These are phyloP conservation scores for Gaeumannomyces tritici DNA, from an alignment of 2,329 filamentous ascomycete genomes.

Conservation along the genomic window DNA sequence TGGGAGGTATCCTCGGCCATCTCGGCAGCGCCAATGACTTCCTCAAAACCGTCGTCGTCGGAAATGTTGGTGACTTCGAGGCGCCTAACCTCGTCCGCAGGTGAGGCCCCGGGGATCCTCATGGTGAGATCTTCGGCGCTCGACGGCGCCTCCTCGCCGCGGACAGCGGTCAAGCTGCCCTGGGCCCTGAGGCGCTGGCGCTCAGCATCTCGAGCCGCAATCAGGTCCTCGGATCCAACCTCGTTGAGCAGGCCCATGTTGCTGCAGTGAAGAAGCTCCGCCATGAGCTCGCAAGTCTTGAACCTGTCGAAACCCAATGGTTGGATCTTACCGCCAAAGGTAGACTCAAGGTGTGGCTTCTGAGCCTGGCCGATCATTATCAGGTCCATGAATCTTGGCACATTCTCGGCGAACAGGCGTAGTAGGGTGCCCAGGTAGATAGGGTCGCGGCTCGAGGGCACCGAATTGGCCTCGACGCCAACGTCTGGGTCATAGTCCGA, in stretches of 20 bases:
- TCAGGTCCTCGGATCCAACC: conserved; percentile 77
- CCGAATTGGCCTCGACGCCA: conserved; percentile 66
- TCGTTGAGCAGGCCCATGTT: conserved; percentile 98
- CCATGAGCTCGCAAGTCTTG: conserved; percentile 98
- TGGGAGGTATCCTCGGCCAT: conserved; percentile 65
- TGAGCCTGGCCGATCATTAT: conserved; percentile 71
- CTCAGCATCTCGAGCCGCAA: conserved; percentile 69
- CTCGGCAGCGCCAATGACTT: conserved; percentile 63
- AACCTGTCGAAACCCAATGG: conserved; percentile 95
- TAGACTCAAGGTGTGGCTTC: conserved; percentile 68
- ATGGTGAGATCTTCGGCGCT: conserved; percentile 55
- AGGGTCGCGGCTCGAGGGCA: conserved; percentile 78
- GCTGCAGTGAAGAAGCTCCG: conserved; percentile 91
- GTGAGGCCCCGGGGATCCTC: conserved; percentile 37
- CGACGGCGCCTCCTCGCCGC: conserved; percentile 31
- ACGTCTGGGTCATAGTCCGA: conserved; percentile 96
- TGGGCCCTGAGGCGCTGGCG: conserved; percentile 70
- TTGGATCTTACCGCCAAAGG: conserved; percentile 85
- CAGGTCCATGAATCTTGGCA: conserved; percentile 87
- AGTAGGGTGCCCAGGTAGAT: conserved; percentile 92
- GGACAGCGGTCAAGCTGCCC: conserved; percentile 54
- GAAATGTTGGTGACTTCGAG: conserved; percentile 73
- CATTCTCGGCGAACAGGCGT: conserved; percentile 78
- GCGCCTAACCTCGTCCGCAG: conserved; percentile 55
- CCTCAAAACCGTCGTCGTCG: conserved; percentile 90